Conservation (phyloP, 768 basidiomycete genomes). For the Suillus decipiens region DNA sequence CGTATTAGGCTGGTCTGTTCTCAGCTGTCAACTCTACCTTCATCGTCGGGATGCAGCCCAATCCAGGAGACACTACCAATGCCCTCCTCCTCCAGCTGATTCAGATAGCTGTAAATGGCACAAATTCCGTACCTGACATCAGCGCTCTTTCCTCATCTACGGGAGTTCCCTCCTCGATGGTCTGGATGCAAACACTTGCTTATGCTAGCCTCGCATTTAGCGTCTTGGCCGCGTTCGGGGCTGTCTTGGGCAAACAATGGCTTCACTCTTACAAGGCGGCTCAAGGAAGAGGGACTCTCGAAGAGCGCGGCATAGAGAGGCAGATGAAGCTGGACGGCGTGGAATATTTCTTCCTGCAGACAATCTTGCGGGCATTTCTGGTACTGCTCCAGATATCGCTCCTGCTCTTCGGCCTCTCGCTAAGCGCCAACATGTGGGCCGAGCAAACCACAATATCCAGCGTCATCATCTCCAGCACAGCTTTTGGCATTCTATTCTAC, state of each 20-base stretch:
- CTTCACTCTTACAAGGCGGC: neutral
- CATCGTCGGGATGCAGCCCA: neutral
- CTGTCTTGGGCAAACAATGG: neutral
- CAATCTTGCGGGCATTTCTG: constrained; percentile 16
- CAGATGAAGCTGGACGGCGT: constrained; percentile 21
- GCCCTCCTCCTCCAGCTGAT: neutral
- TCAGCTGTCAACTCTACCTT: neutral
- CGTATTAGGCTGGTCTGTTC: neutral
- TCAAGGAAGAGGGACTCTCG: neutral
- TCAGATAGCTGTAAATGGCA: neutral
- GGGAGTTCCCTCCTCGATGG: neutral
- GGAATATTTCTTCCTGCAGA: constrained; percentile 17
- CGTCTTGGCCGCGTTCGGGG: constrained; percentile 1
- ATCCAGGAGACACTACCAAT: neutral
- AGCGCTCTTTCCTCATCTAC: neutral
- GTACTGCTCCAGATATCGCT: constrained; percentile 24
- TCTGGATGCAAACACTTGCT: neutral
- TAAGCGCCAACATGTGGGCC: constrained; percentile 17
- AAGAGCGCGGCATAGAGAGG: constrained; percentile 15
- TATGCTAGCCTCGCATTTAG: constrained; percentile 4
- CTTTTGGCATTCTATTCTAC: constrained; percentile 20
- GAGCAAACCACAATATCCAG: constrained; percentile 10
- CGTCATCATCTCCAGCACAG: constrained; percentile 11
- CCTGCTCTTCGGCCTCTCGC: constrained; percentile 19
- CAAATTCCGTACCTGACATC: neutral